phyloP scores from a whole-genome alignment of 257 asterid genomes.

The Marsdenia floribunda region DNA sequence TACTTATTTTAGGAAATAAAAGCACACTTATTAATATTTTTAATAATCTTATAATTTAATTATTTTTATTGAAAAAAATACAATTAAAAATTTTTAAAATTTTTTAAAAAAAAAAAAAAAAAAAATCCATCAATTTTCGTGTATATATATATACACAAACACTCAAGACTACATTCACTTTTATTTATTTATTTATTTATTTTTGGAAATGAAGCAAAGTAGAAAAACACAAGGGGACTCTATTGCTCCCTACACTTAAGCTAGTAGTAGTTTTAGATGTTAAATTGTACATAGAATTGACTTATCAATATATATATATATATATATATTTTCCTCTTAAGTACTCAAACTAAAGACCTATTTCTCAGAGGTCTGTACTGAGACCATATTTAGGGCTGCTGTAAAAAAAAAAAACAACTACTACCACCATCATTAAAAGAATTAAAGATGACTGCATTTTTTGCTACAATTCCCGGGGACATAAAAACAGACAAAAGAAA shows the following conservation, averaged over 20 bases:
- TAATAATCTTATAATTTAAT: too few relatives aligned
- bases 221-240: neutral
- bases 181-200: too few relatives aligned
- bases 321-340: too few relatives aligned
- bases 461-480: constrained; percentile 21
- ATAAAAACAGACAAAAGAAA: neutral
- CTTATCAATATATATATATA: too few relatives aligned
- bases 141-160: too few relatives aligned
- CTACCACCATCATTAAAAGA: neutral
- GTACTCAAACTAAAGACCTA: neutral
- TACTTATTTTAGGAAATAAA: too few relatives aligned
- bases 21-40: too few relatives aligned
- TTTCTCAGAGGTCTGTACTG: constrained; percentile 8
- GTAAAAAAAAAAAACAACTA: neutral
- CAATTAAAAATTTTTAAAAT: too few relatives aligned
- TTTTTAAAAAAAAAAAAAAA: too few relatives aligned
- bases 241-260: neutral
- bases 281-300: constrained; percentile 16
- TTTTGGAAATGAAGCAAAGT: neutral
- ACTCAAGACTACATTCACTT: too few relatives aligned
- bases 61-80: too few relatives aligned
- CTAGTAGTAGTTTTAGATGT: constrained; percentile 6
- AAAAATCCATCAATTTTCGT: too few relatives aligned
- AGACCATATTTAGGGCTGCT: constrained; percentile 5
- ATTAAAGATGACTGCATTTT: constrained; percentile 15